Base-by-base conservation (phyloP, 169 alveolate species). In the Fabrea salina region DNA sequence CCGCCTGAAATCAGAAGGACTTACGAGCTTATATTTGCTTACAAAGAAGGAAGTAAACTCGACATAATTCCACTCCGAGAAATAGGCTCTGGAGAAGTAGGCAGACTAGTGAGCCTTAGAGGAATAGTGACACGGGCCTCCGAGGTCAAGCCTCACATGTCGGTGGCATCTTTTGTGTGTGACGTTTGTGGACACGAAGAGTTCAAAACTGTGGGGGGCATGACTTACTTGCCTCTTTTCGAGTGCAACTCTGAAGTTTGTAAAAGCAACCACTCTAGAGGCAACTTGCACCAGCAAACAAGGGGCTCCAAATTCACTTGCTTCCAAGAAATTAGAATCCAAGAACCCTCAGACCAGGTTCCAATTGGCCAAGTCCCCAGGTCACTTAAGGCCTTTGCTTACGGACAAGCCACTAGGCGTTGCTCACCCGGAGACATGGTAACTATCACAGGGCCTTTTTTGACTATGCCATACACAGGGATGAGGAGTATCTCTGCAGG, bases 341-440 rank as follows among this genome's bases (percentile, higher is more conserved):
- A 97, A 87, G 99, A 97, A 76, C 97, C 98, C 3, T 88, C 96
- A 25, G 95, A 90, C 47, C 95, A 97, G 83, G 95, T 97, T 39
- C 97, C 98, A 5, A 95, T 95, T 43, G 99, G 99, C 30, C 95
- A 94, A 57, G 96, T 97, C 27, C 99, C 99, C 1, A 88, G 98
- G 79, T 75, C 95, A 35, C 84, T 97, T 81, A 96, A 92, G 57
- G 91, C 96, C 53, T 82, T 91, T 43, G 93, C 97, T 27, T 88
- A 87, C 61, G 99, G 99, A 11, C 44, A 82, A 32, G 86, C 84
- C 39, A 86, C 94, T 7, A 90, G 95, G 51, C 51, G 79, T 74
- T 90, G 96, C 43, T 44, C 94, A 8, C 97, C 98, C 37, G 98
- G 98, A 39, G 96, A 91, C 86, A 75, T 87, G 25, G 94, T 96